These are phyloP conservation scores for Epichloe festucae DNA, from an alignment of 2,329 filamentous ascomycete genomes.

Conservation along the genomic window DNA sequence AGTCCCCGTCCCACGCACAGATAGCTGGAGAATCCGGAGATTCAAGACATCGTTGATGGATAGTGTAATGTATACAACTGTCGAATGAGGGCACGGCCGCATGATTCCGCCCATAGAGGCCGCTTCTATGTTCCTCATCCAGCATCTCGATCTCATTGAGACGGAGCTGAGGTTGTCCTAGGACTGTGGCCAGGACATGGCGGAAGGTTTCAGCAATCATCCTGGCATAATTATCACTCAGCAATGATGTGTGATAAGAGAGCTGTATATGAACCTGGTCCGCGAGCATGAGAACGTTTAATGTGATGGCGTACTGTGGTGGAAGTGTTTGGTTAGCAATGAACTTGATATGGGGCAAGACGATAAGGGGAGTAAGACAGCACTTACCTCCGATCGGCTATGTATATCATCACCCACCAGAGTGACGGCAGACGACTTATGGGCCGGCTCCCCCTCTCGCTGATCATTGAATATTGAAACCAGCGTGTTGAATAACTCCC, in stretches of 20 bases:
- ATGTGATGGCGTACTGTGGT: background rate
- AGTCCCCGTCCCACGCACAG: background rate
- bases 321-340: no score
- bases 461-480: constrained; percentile 14
- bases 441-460: constrained; percentile 6
- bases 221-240: background rate
- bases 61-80: background rate
- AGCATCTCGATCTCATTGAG: background rate
- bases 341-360: no score
- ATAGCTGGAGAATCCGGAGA: background rate
- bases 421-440: background rate
- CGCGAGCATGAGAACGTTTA: background rate
- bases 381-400: background rate
- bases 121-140: background rate
- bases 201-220: background rate
- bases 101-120: background rate
- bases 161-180: background rate
- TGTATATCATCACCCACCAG: background rate
- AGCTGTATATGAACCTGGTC: background rate
- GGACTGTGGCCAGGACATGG: background rate
- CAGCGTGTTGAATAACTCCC: constrained; percentile 18
- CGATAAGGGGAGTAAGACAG: background rate
- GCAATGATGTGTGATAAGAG: background rate
- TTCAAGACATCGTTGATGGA: background rate
- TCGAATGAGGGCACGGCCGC: background rate